These are phyloP conservation scores for Lachnellula arida DNA, from an alignment of 2,329 filamentous ascomycete genomes.

Conservation along the genomic window DNA sequence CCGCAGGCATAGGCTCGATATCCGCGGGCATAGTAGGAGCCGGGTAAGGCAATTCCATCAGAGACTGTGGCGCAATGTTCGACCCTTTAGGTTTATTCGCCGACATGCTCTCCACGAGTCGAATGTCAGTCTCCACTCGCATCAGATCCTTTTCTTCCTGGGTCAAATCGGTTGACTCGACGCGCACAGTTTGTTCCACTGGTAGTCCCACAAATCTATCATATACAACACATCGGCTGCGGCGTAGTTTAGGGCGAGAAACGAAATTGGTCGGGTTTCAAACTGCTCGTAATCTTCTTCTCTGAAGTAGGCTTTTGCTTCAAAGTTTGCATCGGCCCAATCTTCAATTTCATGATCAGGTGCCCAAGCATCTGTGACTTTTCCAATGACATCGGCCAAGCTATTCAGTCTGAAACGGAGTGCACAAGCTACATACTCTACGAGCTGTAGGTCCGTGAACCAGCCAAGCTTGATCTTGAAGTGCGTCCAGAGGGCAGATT, in stretches of 20 bases:
- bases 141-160: background rate
- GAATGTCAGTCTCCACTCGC: background rate
- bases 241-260: background rate
- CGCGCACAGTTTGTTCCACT: background rate
- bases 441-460: slow-evolving; percentile 49
- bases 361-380: background rate
- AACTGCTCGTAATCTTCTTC: background rate
- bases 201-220: background rate
- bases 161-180: background rate
- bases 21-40: background rate
- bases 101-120: background rate
- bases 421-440: background rate
- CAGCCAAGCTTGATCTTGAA: slow-evolving; percentile 40
- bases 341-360: background rate
- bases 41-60: background rate
- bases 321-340: background rate
- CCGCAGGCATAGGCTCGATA: too few relatives aligned
- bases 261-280: background rate
- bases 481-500: slow-evolving; percentile 46
- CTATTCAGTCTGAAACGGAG: background rate
- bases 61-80: background rate
- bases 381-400: background rate
- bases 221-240: background rate
- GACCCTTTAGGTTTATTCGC: background rate
- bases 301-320: background rate